Evolutionary conservation across 345 rosid genomes (phyloP), one percentile per base, ranked within the genome.

Genomic region (Acer negundo): DNA sequence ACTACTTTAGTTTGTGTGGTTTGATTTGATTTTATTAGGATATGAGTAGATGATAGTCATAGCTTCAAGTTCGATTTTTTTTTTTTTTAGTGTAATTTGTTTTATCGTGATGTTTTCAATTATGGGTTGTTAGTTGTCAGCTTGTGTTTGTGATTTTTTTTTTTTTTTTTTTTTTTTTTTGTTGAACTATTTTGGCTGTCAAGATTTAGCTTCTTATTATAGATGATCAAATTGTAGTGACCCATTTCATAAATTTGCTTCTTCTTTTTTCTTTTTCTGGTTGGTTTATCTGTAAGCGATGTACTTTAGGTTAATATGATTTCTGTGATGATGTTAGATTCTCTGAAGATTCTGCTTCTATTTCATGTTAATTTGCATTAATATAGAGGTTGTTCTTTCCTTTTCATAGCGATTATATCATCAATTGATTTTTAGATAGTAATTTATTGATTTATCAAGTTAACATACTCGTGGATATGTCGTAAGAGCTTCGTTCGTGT

Each of bases 291-390:
- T 28, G 20, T 49, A 26, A 44, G 7, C 19, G 66, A 35, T 22
- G 19, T 8, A 16, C 17, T 73, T 67, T 31, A 51, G 59, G 71
- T 59, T 75, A 49, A 10, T 51, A 78, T 74, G 76, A 35, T 70
- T 64, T 44, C 28, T 55, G 62, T 7, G 23, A 1, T 15, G 17
- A 51, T 47, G 56, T 62, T 47, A 62, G 70, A 62, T 26, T 70
- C 73, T 77, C 23, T 67, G 13, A 53, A 35, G 7, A 19, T 53
- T 51, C 12, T 75, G 38, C 15, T 31, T 55, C 22, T 67, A 7
- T 53, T 66, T 40, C 9, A 58, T 35, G 55, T 20, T 17, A 16
- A 15, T 24, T 35, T 42, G 51, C 47, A 59, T 23, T 20, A 8
- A 31, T 72, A 22, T 20, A 12, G 22, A 58, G 6, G n/a, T 15